Percentiles rank a stretch among this genome's conserved stretches.
Evolutionary conservation across 495 filamentous ascomycete genomes (phyloP).

Genomic region (Tuber melanosporum): DNA sequence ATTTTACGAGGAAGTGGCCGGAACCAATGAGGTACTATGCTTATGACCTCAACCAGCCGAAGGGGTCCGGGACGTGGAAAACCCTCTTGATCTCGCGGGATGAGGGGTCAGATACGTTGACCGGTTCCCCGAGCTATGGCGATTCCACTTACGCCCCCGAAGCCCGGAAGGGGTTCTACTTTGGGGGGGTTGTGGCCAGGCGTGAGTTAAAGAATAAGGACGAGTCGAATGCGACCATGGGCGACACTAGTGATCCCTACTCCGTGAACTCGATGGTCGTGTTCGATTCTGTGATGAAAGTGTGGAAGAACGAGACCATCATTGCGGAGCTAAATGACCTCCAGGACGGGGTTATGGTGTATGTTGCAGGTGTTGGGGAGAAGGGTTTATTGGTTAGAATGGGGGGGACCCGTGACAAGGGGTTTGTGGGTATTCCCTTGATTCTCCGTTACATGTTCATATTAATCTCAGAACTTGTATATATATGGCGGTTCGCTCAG

Average conservation of each 20-base stretch:
- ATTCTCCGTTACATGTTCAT: not conserved
- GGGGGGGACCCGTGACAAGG: slow-evolving; percentile 38
- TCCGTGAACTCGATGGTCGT: not conserved
- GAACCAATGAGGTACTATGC: not conserved
- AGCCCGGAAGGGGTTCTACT: not conserved
- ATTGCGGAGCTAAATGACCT: not conserved
- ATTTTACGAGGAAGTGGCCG: not conserved
- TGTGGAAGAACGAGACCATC: not conserved
- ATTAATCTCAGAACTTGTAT: not conserved
- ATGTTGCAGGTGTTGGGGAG: slow-evolving; percentile 40
- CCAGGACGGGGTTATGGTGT: slow-evolving; percentile 31
- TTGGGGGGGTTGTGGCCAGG: not conserved
- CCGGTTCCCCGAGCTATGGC: not conserved
- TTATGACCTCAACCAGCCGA: not conserved
- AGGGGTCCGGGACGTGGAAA: not conserved
- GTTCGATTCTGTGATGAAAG: not conserved
- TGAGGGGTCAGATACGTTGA: not conserved
- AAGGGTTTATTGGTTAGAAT: slow-evolving; percentile 45
- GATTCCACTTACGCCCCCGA: not conserved
- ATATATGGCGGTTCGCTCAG: not conserved
- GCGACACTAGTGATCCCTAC: not conserved
- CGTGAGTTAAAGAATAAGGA: not conserved
- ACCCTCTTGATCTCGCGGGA: not conserved
- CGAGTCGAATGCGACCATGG: not conserved
- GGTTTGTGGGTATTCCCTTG: not conserved